Conservation (phyloP, 352 stramenopile genomes). For the Plasmopara viticola region DNA sequence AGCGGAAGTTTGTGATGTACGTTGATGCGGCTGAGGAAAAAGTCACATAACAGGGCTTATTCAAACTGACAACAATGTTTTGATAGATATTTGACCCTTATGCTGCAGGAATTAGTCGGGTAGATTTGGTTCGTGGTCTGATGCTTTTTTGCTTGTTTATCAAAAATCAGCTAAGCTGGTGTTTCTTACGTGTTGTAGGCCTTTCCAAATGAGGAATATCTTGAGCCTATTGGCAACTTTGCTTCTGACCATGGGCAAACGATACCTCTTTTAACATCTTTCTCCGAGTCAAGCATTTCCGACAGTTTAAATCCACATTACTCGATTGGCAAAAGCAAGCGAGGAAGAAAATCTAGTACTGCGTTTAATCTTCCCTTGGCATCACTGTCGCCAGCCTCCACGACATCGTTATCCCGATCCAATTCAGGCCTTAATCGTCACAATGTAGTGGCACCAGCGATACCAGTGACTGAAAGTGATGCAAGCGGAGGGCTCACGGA, state of each 20-base stretch:
- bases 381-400: constrained; percentile 19
- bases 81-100: too few species aligned
- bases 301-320: constrained; percentile 55
- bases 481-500: constrained; percentile 43
- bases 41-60: too few species aligned
- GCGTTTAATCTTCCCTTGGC: constrained; percentile 31
- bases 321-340: constrained; percentile 64
- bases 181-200: too few species aligned
- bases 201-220: constrained; percentile 54
- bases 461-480: constrained; percentile 23
- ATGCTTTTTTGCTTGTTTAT: too few species aligned
- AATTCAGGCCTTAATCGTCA: constrained; percentile 23
- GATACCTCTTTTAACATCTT: constrained; percentile 49
- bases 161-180: too few species aligned
- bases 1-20: too few species aligned
- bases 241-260: constrained; percentile 62
- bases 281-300: constrained; percentile 45
- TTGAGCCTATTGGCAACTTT: constrained; percentile 75
- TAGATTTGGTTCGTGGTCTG: too few species aligned
- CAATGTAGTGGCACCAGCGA: constrained; percentile 22
- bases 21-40: too few species aligned
- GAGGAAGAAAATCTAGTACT: constrained; percentile 43
- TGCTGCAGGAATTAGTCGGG: too few species aligned
- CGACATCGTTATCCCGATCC: constrained; percentile 24
- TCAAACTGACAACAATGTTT: too few species aligned